phyloP scores from a whole-genome alignment of 2,329 filamentous ascomycete species.

The Coniella vitis region DNA sequence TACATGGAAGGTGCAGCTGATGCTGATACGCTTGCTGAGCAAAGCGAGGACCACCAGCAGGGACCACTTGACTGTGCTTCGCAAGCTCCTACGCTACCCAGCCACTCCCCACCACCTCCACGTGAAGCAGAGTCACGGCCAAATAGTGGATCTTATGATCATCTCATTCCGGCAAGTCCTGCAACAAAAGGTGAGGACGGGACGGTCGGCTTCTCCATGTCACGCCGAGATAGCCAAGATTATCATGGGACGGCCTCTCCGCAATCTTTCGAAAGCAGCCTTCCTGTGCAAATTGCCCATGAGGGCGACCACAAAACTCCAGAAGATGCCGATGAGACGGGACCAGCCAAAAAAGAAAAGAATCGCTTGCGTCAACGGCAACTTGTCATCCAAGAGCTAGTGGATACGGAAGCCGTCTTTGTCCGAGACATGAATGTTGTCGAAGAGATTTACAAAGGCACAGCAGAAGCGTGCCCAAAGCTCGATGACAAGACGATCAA shows the following conservation, averaged over 20 bases:
- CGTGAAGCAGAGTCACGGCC: conserved; percentile 30
- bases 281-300: conserved; percentile 28
- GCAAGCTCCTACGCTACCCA: conserved; percentile 31
- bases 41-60: conserved; percentile 24
- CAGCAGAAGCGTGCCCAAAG: conserved; percentile 72
- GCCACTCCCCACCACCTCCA: conserved; percentile 45
- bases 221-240: conserved; percentile 39
- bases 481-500: conserved; percentile 80
- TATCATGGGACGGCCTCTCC: conserved; percentile 36
- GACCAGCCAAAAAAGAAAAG: conserved; percentile 46
- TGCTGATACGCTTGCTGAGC: conserved; percentile 3
- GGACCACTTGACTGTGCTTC: not conserved
- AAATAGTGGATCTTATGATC: conserved; percentile 35
- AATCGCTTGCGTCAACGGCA: conserved; percentile 73
- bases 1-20: conserved; percentile 4
- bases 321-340: conserved; percentile 30
- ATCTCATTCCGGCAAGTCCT: conserved; percentile 36
- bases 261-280: conserved; percentile 38
- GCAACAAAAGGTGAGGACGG: conserved; percentile 34
- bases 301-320: conserved; percentile 30
- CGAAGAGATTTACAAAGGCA: conserved; percentile 95
- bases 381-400: conserved; percentile 81
- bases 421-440: conserved; percentile 95
- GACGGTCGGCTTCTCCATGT: conserved; percentile 35
- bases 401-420: conserved; percentile 89